Conservation (phyloP, 495 filamentous ascomycete species). For the Sporormia fimetaria region DNA sequence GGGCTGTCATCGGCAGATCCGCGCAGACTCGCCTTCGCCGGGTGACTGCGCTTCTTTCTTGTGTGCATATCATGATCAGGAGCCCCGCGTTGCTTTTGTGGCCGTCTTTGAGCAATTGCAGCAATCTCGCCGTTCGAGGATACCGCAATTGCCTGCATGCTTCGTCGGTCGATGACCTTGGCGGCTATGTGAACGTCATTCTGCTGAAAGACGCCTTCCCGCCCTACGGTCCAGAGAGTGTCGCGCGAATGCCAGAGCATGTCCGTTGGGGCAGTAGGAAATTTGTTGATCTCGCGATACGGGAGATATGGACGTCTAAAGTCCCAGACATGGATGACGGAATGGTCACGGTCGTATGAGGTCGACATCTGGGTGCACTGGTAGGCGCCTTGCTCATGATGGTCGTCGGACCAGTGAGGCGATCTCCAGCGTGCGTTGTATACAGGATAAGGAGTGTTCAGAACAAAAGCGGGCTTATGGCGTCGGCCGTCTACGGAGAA, state of each 20-base stretch:
- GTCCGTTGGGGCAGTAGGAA: slow-evolving; percentile 58
- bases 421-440: slow-evolving; percentile 79
- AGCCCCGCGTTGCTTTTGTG: slow-evolving; percentile 32
- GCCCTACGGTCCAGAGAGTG: slow-evolving; percentile 81
- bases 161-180: slow-evolving; percentile 63
- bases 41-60: slow-evolving; percentile 25
- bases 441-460: slow-evolving; percentile 57
- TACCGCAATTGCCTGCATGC: slow-evolving; percentile 51
- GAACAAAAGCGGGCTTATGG: slow-evolving; percentile 57
- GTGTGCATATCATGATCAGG: slow-evolving; percentile 29
- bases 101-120: slow-evolving; percentile 41
- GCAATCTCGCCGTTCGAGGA: slow-evolving; percentile 49
- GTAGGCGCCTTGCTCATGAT: slow-evolving; percentile 51
- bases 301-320: slow-evolving; percentile 77
- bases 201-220: slow-evolving; percentile 73
- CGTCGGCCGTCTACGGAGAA: slow-evolving; percentile 64
- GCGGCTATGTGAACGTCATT: slow-evolving; percentile 75
- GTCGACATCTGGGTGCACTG: slow-evolving; percentile 58
- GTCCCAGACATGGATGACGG: slow-evolving; percentile 82
- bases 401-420: slow-evolving; percentile 57
- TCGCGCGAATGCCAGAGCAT: slow-evolving; percentile 87
- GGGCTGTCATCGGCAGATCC: slow-evolving; percentile 37
- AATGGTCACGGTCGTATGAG: slow-evolving; percentile 54
- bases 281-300: slow-evolving; percentile 70
- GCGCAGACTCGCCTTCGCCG: slow-evolving; percentile 29